A percentile compares a stretch with the other conserved stretches of the same genome.
phyloP scores from a whole-genome alignment of 2,329 filamentous ascomycete genomes.

The Ophiosphaerella herpotricha region DNA sequence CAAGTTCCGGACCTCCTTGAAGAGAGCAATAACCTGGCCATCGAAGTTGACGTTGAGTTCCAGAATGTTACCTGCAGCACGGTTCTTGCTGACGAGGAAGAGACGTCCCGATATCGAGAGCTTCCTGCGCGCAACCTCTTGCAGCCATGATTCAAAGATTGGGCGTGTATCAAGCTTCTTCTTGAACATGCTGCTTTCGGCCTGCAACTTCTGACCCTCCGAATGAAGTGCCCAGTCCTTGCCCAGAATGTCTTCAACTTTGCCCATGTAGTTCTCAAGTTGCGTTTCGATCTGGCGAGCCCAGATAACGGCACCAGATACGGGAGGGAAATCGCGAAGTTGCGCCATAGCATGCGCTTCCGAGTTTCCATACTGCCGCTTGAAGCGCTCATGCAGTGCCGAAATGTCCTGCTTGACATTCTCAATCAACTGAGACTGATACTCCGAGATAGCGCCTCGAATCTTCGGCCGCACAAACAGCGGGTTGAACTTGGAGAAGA shows the following conservation, averaged over 20 bases:
- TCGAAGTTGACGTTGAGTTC: constrained; percentile 97
- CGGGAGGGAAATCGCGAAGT: constrained; percentile 89
- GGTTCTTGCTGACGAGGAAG: constrained; percentile 85
- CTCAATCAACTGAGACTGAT: constrained; percentile 96
- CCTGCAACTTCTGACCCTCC: constrained; percentile 91
- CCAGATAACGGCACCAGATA: constrained; percentile 97
- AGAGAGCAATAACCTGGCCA: constrained; percentile 92
- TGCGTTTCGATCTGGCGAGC: constrained; percentile 96
- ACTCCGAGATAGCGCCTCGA: constrained; percentile 94
- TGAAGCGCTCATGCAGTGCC: constrained; percentile 92
- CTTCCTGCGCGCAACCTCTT: constrained; percentile 85
- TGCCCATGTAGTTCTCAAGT: constrained; percentile 95
- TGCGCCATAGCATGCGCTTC: constrained; percentile 99
- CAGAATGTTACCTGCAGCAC: constrained; percentile 85
- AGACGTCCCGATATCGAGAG: constrained; percentile 90
- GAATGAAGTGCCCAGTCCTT: constrained; percentile 93
- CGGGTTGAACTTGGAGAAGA: constrained; percentile 99
- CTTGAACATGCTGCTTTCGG: constrained; percentile 89
- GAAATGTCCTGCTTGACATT: constrained; percentile 97
- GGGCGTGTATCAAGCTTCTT: constrained; percentile 93
- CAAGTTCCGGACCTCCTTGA: constrained; percentile 97
- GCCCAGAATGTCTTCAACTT: constrained; percentile 97
- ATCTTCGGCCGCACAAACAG: constrained; percentile 99
- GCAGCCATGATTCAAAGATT: constrained; percentile 94
- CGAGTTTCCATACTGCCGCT: constrained; percentile 97